Evolutionary conservation across 208 protist genomes (phyloP).

Genomic region (Trichomonas vaginalis): DNA sequence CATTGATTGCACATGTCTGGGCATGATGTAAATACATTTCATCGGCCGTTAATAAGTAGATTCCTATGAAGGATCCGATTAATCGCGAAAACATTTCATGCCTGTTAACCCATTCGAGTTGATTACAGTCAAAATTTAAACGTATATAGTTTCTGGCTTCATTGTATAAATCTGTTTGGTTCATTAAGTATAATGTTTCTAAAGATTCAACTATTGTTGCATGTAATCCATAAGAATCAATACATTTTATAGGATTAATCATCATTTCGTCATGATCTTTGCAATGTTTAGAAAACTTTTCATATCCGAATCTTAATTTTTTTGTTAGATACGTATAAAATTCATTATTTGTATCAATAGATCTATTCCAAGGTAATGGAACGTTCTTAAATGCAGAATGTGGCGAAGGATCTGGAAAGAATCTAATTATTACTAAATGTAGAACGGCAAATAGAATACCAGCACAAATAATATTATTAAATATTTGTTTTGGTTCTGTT

Average conservation of each 20-base stretch:
- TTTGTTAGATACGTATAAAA: not conserved
- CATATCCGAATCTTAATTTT: not conserved
- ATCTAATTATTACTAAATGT: not conserved
- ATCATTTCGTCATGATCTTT: not conserved
- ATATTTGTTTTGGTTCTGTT: not conserved
- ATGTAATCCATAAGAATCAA: not conserved
- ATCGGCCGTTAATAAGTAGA: not conserved
- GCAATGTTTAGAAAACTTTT: not conserved
- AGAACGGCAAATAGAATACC: not conserved
- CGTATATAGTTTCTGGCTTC: not conserved
- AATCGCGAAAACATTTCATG: not conserved
- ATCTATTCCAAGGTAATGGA: not conserved
- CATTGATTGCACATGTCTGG: not conserved
- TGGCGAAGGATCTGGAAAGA: not conserved
- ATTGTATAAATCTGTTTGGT: not conserved
- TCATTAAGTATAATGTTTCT: not conserved
- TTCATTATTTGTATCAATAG: not conserved
- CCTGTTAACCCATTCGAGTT: not conserved
- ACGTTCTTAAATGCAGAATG: not conserved
- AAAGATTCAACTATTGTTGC: not conserved
- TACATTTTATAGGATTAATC: not conserved
- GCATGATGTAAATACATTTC: not conserved
- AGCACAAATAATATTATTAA: not conserved
- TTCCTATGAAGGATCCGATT: not conserved
- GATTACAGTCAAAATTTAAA: not conserved